phyloP scores from a whole-genome alignment of 805 yeast species.

The Ogataea trehalophila region DNA sequence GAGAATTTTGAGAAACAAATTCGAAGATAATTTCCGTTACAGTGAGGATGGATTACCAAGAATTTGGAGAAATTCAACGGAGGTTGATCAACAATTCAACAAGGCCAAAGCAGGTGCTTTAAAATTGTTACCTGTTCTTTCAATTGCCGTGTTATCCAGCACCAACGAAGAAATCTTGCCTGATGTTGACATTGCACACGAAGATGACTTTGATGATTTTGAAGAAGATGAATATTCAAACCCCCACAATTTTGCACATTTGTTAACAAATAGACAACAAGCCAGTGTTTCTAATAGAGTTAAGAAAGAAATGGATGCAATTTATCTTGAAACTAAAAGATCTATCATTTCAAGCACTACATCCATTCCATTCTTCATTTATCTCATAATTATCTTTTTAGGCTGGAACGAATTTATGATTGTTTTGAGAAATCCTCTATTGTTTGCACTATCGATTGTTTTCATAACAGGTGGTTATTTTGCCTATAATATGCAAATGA shows the following conservation, averaged over 20 bases:
- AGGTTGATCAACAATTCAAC: conserved; percentile 62
- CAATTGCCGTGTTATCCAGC: conserved; percentile 47
- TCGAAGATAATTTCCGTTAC: conserved; percentile 79
- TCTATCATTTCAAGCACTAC: conserved; percentile 74
- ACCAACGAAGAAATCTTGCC: conserved; percentile 55
- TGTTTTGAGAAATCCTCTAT: conserved; percentile 78
- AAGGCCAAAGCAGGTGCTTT: conserved; percentile 57
- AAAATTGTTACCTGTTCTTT: conserved; percentile 51
- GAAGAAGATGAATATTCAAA: conserved; percentile 34
- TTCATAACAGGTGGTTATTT: conserved; percentile 58
- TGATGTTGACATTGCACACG: conserved; percentile 42
- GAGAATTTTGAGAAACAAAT: conserved; percentile 64
- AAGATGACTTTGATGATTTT: conserved; percentile 33
- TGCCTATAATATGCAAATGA: conserved; percentile 63
- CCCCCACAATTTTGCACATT: conserved; percentile 45
- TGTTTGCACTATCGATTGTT: conserved; percentile 58
- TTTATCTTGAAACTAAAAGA: conserved; percentile 83
- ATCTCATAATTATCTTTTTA: conserved; percentile 61
- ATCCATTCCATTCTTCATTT: conserved; percentile 80
- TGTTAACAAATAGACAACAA: conserved; percentile 55
- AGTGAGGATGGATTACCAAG: conserved; percentile 80
- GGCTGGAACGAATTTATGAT: conserved; percentile 98
- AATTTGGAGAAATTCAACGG: conserved; percentile 69
- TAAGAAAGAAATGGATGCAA: conserved; percentile 71
- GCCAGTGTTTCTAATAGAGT: conserved; percentile 52